phyloP scores from a whole-genome alignment of 1,284 basidiomycete species.

The Phenoliferia sp. region DNA sequence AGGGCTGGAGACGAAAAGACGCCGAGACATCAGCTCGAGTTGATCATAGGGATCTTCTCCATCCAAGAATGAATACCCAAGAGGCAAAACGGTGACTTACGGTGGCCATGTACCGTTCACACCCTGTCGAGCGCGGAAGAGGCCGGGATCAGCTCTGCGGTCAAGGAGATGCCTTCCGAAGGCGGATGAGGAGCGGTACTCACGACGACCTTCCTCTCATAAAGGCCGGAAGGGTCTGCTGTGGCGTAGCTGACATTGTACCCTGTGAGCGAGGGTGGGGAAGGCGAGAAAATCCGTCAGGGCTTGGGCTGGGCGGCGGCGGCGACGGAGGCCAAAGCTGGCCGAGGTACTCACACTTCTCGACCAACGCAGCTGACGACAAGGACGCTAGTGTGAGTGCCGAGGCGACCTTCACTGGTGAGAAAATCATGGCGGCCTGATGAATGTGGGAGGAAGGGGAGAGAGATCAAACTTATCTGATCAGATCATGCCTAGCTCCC shows the following conservation, averaged over 20 bases:
- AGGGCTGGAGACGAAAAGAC: neutral
- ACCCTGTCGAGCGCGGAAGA: neutral
- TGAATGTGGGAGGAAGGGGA: neutral
- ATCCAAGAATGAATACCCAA: neutral
- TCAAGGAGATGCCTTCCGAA: slow-evolving; percentile 1
- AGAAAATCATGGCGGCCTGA: neutral
- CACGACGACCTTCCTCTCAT: slow-evolving; percentile 72
- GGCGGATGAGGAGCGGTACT: slow-evolving; percentile 43
- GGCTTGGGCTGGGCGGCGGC: too few relatives aligned
- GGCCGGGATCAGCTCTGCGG: neutral
- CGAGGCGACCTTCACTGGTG: neutral
- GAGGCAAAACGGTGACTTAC: too few relatives aligned
- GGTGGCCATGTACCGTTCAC: slow-evolving; percentile 1
- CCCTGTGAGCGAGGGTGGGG: slow-evolving; percentile 7
- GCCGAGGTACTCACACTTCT: neutral
- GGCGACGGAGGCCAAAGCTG: too few relatives aligned
- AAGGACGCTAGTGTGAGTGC: neutral
- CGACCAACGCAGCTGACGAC: slow-evolving; percentile 2
- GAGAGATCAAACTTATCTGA: neutral
- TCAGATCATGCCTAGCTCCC: neutral
- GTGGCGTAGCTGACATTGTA: slow-evolving; percentile 50
- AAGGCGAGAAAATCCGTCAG: neutral
- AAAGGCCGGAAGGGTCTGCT: slow-evolving; percentile 70
- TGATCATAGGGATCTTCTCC: too few relatives aligned
- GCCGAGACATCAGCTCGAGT: neutral